Base-by-base conservation (phyloP, 345 rosid species). In the Firmiana major region DNA sequence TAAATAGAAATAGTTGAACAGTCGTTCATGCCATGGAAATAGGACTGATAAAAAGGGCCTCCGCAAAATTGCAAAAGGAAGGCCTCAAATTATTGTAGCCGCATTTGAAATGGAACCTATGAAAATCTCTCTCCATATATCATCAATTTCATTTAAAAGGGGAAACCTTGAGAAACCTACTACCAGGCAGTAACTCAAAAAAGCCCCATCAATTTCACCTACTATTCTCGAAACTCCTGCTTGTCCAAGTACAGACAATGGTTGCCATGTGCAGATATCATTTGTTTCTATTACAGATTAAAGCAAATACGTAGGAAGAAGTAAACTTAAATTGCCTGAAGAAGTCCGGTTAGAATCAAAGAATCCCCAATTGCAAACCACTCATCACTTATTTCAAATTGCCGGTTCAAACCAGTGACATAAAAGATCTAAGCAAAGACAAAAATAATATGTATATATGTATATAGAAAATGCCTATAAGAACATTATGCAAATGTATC, bases 331-430 rank as follows among this genome's bases (percentile, higher is more conserved):
- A 19, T 76, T 78, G 88, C 99, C 99, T 93, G 98, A 80, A 89
- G 85, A 76, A 93, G 97, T 67, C 93, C 98, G 0, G 98, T 93
- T 67, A 93, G 81, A 79, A 96, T 90, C 82, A 93, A 85, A 65
- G 98, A 93, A 85, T 92, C 99, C 62, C 99, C 99, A 59, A 93
- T 90, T 45, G 99, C 93, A 87, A 96, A 96, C 97, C 99, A 96
- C 79, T 93, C 97, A 9, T 93, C 97, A 46, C 95, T 93, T 72
- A 96, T 89, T 60, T 97, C 98, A 74, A 96, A 79, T 74, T 88
- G 83, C 53, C 90, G 83, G 81, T 96, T 92, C 62, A 93, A 82
- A 76, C 98, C 97, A 22, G 93, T 90, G 40, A 96, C 97, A 42
- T 92, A 98, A 69, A 96, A 69, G 76, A 96, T 93, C 99, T 93